Conservation (phyloP, 2,329 filamentous ascomycete species). For the Sphaerulina vaccinii region DNA sequence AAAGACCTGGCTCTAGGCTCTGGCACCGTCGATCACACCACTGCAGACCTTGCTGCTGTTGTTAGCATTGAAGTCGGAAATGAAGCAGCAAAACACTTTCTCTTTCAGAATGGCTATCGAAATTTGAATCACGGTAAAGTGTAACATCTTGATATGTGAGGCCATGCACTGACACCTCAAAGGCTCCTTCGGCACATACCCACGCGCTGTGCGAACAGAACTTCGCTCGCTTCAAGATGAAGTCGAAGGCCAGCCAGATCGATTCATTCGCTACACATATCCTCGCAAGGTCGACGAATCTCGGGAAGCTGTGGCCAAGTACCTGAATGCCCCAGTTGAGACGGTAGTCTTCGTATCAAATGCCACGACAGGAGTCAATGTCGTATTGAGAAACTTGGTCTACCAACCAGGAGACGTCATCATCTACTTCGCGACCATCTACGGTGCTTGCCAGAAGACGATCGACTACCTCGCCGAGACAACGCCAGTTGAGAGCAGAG, state of each 20-base stretch:
- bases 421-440: constrained; percentile 75
- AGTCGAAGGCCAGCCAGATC: constrained; percentile 68
- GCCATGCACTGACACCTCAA: neutral
- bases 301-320: constrained; percentile 61
- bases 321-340: constrained; percentile 65
- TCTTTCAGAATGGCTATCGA: constrained; percentile 64
- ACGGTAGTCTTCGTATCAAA: constrained; percentile 78
- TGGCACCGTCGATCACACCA: neutral
- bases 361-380: constrained; percentile 75
- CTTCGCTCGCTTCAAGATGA: constrained; percentile 65
- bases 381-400: constrained; percentile 70
- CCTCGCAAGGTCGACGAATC: constrained; percentile 62
- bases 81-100: constrained; percentile 61
- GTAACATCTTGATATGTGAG: neutral
- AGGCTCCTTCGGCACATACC: constrained; percentile 80
- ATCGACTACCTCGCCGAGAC: constrained; percentile 72
- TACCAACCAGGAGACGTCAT: constrained; percentile 73
- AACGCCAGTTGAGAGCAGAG: constrained; percentile 49
- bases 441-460: constrained; percentile 73
- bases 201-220: constrained; percentile 58
- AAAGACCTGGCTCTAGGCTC: neutral
- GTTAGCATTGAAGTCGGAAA: constrained; percentile 34
- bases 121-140: constrained; percentile 75
- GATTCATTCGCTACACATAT: constrained; percentile 70
- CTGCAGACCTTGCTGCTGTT: constrained; percentile 10